Evolutionary conservation across 208 protist genomes (phyloP), one percentile per base, ranked within the genome.

Genomic region (Acanthamoeba lenticulata): DNA sequence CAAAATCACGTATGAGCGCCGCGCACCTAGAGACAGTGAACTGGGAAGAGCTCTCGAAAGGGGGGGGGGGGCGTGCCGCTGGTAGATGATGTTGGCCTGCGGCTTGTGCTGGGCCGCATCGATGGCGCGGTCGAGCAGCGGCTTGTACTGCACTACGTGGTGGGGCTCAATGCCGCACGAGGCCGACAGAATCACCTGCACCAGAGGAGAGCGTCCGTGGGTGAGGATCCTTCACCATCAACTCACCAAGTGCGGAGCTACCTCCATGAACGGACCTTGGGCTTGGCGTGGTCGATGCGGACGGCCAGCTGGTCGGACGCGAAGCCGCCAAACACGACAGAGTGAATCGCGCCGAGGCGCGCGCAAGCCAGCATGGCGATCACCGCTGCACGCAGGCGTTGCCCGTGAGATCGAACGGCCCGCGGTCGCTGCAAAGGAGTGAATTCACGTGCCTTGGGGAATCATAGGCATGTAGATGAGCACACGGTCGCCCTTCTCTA

Each of bases 281-380:
- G 79, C 44, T 45, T 7, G n/a, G 74, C 44, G 34, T 94, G 55
- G 49, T 94, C 65, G 21, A 96, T 88, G 21, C 95, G 44, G 17
- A 62, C 38, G 11, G 95, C 95, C 9, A 96, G 67, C 62, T 96
- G 81, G 38, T 95, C 44, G 44, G 49, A 1, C 17, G 77, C 36
- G 42, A 95, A 95, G 32, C 94, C 94, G n/a, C 94, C 94, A 85
- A 95, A 95, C 9, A 95, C 94, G 6, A 95, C 94, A 29, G 45
- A 62, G 36, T 95, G 94, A 86, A 93, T 72, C 7, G 94, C 94
- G n/a, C 60, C 88, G 36, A 92, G 27, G 32, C 86, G 52, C 2
- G 93, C 93, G 40, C 81, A 94, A 2, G 81, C 93, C 27, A 94
- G 93, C 93, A 94, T 94, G 15, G 79, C 93, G 32, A 92, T 65